Conservation (phyloP, 2,329 filamentous ascomycete genomes). For the Hypoxylon sp. region DNA sequence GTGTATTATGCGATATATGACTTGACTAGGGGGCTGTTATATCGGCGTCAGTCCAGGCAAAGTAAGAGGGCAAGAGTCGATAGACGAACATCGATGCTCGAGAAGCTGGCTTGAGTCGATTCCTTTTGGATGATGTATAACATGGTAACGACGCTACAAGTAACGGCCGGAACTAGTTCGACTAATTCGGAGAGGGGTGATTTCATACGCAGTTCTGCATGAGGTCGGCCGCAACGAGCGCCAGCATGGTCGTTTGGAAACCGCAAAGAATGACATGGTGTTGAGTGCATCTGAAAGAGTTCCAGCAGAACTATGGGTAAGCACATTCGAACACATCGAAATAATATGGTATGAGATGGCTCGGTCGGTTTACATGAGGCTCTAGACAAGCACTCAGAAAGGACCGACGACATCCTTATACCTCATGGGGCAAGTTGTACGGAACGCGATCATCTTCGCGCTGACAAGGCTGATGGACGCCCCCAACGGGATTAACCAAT, state of each 20-base stretch:
- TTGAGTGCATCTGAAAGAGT: slow-evolving; percentile 30
- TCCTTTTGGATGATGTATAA: slow-evolving; percentile 34
- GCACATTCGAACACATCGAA: slow-evolving; percentile 14
- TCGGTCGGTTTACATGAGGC: background rate
- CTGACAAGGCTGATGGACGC: background rate
- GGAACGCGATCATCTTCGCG: background rate
- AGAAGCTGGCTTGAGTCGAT: slow-evolving; percentile 10
- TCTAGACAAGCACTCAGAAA: background rate
- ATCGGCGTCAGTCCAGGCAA: slow-evolving; percentile 8
- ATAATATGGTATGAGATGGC: background rate
- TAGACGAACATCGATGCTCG: slow-evolving; percentile 23
- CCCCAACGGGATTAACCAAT: background rate
- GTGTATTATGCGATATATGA: slow-evolving; percentile 13
- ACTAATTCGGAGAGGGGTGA: slow-evolving; percentile 27
- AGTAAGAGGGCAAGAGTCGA: background rate
- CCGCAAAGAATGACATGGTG: slow-evolving; percentile 15
- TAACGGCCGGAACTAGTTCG: slow-evolving; percentile 36
- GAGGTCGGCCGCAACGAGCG: slow-evolving; percentile 7
- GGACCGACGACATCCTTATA: slow-evolving; percentile 12
- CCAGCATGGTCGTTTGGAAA: slow-evolving; percentile 8
- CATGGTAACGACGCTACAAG: slow-evolving; percentile 37
- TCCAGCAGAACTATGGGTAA: slow-evolving; percentile 11
- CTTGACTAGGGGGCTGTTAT: slow-evolving; percentile 16
- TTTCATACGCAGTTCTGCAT: slow-evolving; percentile 2
- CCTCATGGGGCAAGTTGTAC: background rate